A percentile compares a stretch with the other conserved stretches of the same genome.
Evolutionary conservation across 768 basidiomycete genomes (phyloP).

Genomic region (Galerina sulciceps): DNA sequence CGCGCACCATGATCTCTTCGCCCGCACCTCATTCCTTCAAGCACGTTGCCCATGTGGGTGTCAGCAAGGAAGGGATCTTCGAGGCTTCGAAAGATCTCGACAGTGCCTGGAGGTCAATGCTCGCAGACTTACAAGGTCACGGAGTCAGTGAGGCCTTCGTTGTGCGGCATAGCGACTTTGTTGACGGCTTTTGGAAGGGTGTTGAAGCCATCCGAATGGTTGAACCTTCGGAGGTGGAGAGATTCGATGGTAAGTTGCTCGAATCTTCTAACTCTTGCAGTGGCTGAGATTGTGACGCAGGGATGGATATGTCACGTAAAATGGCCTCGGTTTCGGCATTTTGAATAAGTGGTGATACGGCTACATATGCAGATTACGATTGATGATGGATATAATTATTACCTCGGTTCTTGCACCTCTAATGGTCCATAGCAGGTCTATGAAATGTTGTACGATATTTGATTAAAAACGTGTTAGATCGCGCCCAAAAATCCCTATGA

Average conservation of each 20-base stretch:
- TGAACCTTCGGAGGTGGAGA: slow-evolving; percentile 19
- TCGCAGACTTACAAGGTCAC: slow-evolving; percentile 39
- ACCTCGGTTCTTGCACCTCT: background rate
- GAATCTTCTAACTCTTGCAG: background rate
- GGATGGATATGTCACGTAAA: slow-evolving; percentile 11
- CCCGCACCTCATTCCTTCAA: slow-evolving; percentile 66
- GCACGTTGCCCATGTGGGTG: slow-evolving; percentile 68
- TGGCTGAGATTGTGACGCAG: background rate
- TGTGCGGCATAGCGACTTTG: slow-evolving; percentile 32
- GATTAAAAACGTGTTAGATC: slow-evolving; percentile 71
- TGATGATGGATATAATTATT: slow-evolving; percentile 3
- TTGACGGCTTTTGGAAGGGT: slow-evolving; percentile 36
- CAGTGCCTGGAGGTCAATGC: slow-evolving; percentile 52
- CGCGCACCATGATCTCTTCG: slow-evolving; percentile 55
- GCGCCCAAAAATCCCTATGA: slow-evolving; percentile 73
- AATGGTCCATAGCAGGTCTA: slow-evolving; percentile 20
- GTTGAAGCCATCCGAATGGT: slow-evolving; percentile 27
- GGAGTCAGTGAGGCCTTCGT: slow-evolving; percentile 28
- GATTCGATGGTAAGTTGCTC: slow-evolving; percentile 15
- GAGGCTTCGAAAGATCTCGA: slow-evolving; percentile 60
- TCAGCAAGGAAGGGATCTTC: slow-evolving; percentile 51
- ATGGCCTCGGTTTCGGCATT: slow-evolving; percentile 14
- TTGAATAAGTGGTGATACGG: background rate
- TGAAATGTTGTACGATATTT: background rate
- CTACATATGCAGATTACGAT: background rate